Percentiles rank a stretch among this genome's conserved stretches.
These are phyloP conservation scores for Monosporozyma solicola DNA, from an alignment of 805 yeast species.

Conservation along the genomic window DNA sequence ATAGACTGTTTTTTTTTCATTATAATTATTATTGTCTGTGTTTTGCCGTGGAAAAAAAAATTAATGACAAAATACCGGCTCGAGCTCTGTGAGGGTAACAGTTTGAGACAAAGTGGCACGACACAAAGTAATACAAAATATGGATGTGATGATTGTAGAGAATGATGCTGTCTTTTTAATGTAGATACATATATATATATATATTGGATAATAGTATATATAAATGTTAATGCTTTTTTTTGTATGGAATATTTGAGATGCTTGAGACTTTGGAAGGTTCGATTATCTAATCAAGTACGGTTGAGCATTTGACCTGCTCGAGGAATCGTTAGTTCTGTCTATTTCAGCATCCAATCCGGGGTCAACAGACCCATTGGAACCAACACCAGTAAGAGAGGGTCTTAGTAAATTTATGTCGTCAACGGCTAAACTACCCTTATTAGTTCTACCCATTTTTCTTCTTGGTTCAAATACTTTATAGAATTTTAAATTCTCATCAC, in stretches of 20 bases:
- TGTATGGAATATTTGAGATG: not conserved
- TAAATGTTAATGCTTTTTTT: not conserved
- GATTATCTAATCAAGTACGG: conserved; percentile 1
- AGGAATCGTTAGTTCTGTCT: conserved; percentile 1
- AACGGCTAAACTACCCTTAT: conserved; percentile 15
- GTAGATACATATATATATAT: not conserved
- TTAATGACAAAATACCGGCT: not conserved
- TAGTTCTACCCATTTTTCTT: conserved; percentile 32
- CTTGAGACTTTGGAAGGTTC: not conserved
- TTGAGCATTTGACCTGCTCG: not conserved
- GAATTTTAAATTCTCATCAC: conserved; percentile 92
- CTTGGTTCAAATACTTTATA: conserved; percentile 76
- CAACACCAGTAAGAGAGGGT: conserved; percentile 5
- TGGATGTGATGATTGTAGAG: no score
- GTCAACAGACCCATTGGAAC: not conserved
- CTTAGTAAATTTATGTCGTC: conserved; percentile 11
- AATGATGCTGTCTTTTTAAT: not conserved
- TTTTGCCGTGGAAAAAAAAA: not conserved
- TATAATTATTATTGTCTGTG: not conserved
- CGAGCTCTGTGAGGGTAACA: not conserved
- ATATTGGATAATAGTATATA: not conserved
- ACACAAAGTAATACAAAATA: not conserved
- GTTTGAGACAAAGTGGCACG: not conserved
- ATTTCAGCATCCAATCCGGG: not conserved
- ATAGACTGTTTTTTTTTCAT: not conserved